phyloP scores from a whole-genome alignment of 176 grass and related monocot genomes.

The Pharus latifolius region DNA sequence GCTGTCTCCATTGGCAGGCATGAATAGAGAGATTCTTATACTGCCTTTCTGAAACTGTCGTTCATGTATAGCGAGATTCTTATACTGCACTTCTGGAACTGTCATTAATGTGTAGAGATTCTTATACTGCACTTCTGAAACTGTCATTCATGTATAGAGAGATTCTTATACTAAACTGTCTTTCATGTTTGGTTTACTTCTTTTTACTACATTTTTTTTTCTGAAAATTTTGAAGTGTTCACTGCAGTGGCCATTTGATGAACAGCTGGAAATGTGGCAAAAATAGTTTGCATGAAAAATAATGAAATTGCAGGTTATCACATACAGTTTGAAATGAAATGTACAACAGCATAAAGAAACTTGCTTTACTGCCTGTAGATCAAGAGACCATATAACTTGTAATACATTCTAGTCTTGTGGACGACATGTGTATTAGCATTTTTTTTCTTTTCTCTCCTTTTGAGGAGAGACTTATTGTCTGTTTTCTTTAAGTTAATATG shows the following conservation, averaged over 20 bases:
- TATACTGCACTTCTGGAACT: no score
- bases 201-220: conserved; percentile 20
- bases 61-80: no score
- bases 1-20: neutral
- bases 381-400: no score
- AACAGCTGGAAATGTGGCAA: no score
- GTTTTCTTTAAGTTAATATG: no score
- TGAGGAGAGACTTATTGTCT: no score
- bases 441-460: no score
- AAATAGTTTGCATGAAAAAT: neutral
- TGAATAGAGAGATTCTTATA: neutral
- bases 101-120: no score
- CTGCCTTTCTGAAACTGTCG: neutral
- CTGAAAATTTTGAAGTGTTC: neutral
- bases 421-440: neutral
- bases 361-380: neutral
- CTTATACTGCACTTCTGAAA: neutral
- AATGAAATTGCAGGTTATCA: neutral
- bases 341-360: neutral
- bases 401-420: no score
- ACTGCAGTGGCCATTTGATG: conserved; percentile 2
- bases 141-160: neutral
- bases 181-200: no score
- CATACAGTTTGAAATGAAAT: neutral
- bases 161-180: no score